Base-by-base conservation (phyloP, 2,329 filamentous ascomycete species). In the Teratosphaeria nubilosa region DNA sequence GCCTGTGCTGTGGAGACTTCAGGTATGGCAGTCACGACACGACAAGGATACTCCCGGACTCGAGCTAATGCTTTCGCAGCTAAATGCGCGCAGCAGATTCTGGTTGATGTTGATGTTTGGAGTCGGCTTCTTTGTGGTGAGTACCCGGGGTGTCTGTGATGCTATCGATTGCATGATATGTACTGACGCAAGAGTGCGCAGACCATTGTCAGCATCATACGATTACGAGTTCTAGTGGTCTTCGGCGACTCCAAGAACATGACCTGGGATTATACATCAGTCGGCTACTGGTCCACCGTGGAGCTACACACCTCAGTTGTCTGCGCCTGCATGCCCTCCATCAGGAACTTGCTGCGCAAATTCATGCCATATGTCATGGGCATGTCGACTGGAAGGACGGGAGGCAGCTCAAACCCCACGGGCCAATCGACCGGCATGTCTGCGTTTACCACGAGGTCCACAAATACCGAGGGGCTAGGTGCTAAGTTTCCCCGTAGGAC, bases 301-400 rank as follows among this genome's bases (percentile, higher is more conserved):
- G 60, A 62, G 54, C 37, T 58, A 16, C 45, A 59, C 31, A 32
- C 56, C 20, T 58, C 56, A 16, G 54, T 62, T 11, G 58, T 62
- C 30, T 62, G 60, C 52, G 60, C 60, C 9, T 62, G 60, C 14
- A 60, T 62, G 60, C 60, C 60, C 14, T 56, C 54, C 13, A 55
- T 62, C 16, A 41, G 56, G 13, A 37, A n/a, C 16, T 27, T 62
- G 50, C 27, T 62, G 48, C 54, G 24, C 9, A 55, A 50, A 48
- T 50, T 31, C 25, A 24, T 53, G 27, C 59, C 59, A 9, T 48
- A 54, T 22, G 25, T 58, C 30, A 58, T 58, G 56, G 59, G 56
- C 52, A 58, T 54, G 7, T 34, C 53, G 3, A 60, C 59, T 30
- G 9, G 55, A 37, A 32, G 30, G 20, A 48, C 41, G 9, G 41